Base-by-base conservation (phyloP, 108 stramenopile species). In the Licmophora abbreviata region DNA sequence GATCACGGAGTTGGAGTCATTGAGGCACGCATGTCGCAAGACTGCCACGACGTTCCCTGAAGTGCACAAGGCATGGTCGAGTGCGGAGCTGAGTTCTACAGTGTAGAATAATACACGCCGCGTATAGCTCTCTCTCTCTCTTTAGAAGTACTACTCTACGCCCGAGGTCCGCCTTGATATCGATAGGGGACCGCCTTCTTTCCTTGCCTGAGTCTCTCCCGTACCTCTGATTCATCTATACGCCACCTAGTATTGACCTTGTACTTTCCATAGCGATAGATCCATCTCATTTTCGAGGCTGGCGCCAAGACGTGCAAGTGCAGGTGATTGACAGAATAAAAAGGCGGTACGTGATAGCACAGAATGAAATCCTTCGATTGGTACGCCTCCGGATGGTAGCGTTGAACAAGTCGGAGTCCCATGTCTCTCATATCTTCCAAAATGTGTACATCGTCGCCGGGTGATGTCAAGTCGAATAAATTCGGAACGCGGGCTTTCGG, bases 221-320 rank as follows among this genome's bases (percentile, higher is more conserved):
- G 31, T 1, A 83, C 75, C 4, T 48, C 56, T 21, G 60, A 48
- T 23, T 67, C 54, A 44, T 44, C 31, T 0, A 58, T 55, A 48
- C 77, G 74, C 77, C 82, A 79, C 28, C 60, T 38, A n/a, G 54
- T 59, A n/a, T 66, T 54, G 17, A 41, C 37, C 23, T 63, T 59
- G 48, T 81, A 85, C 58, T 81, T 76, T 30, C 58, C 67, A 40
- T 55, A 29, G 25, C 72, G 40, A 52, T 54, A 68, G 7, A 61
- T 27, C 18, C 20, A 51, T n/a, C 27, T 26, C 76, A 85, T 81
- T 29, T 59, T 29, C 29, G 76, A 78, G 0, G 65, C 64, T 0
- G 85, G 85, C 29, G 85, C 85, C 43, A 87, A 53, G 37, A 83
- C 85, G 57, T 87, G 85, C 26, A 87, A 41, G 63, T 87, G 85